phyloP scores from a whole-genome alignment of 2,329 filamentous ascomycete species.

The Talaromyces atroroseus region DNA sequence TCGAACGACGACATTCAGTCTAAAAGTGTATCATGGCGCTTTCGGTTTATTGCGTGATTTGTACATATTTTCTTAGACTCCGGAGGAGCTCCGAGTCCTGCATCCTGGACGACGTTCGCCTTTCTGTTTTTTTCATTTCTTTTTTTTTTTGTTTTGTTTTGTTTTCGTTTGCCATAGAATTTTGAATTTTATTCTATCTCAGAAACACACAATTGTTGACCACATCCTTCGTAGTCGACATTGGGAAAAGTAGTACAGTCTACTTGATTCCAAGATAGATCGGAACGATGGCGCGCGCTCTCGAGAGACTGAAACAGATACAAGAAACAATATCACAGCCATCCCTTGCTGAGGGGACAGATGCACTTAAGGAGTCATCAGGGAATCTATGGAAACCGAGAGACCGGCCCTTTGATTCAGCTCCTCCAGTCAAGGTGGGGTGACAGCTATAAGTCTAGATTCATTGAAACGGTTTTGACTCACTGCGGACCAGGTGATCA shows the following conservation, averaged over 20 bases:
- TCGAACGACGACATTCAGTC: conserved; percentile 3
- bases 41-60: conserved; percentile 3
- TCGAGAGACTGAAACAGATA: conserved; percentile 12
- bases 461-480: neutral
- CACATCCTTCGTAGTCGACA: neutral
- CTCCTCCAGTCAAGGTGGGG: conserved; percentile 14
- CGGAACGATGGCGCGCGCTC: conserved; percentile 7
- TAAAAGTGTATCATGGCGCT: neutral
- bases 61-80: neutral
- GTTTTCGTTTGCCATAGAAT: no score
- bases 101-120: no score
- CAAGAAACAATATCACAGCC: conserved; percentile 8
- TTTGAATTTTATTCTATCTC: neutral
- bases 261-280: neutral
- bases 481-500: conserved; percentile 6
- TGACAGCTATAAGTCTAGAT: neutral
- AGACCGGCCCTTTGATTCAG: conserved; percentile 12
- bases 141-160: no score
- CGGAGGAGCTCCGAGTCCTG: neutral
- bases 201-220: neutral
- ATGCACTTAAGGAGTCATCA: neutral
- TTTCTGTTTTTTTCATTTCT: no score
- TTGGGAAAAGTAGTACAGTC: neutral
- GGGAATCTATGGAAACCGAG: conserved; percentile 12
- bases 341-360: neutral